Evolutionary conservation across 176 grass and related monocot genomes (phyloP).

Genomic region (Triticum turgidum): DNA sequence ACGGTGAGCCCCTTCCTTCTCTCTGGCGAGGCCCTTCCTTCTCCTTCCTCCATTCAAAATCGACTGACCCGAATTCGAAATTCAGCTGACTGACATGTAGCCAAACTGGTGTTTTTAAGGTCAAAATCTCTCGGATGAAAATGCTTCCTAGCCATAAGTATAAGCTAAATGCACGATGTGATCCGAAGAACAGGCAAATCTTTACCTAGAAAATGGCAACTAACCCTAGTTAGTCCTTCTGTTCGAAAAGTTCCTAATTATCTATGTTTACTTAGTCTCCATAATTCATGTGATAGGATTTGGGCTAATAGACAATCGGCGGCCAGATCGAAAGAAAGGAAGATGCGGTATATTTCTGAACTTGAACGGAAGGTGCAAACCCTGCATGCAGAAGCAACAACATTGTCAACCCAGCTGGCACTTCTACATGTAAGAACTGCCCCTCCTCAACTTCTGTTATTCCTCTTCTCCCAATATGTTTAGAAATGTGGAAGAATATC

Average conservation of each 20-base stretch:
- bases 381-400: constrained; percentile 38
- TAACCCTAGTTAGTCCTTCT: background rate
- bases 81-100: too few relatives aligned
- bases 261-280: background rate
- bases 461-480: background rate
- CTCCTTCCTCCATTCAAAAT: too few relatives aligned
- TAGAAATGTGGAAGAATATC: background rate
- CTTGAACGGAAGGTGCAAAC: constrained; percentile 45
- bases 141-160: background rate
- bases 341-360: constrained; percentile 45
- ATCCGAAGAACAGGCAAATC: background rate
- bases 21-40: too few relatives aligned
- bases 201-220: background rate
- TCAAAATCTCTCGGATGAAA: background rate
- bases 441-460: background rate
- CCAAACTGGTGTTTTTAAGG: background rate
- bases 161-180: background rate
- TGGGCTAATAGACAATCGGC: constrained; percentile 48
- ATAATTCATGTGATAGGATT: constrained; percentile 31
- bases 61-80: too few relatives aligned
- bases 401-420: constrained; percentile 42
- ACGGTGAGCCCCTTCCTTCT: too few relatives aligned
- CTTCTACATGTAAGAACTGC: constrained; percentile 24
- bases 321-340: constrained; percentile 52
- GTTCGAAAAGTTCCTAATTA: background rate